Evolutionary conservation across 2,329 filamentous ascomycete genomes (phyloP).

Genomic region (Hypoxylon sp.): DNA sequence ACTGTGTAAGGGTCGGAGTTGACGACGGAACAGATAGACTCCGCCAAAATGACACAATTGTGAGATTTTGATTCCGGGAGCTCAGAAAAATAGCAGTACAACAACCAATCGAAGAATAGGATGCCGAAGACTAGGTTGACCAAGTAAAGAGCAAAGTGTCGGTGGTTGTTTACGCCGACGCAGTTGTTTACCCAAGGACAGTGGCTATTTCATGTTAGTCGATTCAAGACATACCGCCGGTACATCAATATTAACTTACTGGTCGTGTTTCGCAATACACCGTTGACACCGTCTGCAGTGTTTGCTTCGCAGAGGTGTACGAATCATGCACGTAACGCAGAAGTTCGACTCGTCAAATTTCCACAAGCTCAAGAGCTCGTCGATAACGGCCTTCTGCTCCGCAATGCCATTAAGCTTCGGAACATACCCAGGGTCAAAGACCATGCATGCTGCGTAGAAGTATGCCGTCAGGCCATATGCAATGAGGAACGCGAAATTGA

Average conservation of each 20-base stretch:
- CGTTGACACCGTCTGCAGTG: conserved; percentile 93
- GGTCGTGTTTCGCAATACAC: conserved; percentile 96
- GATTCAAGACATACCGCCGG: not conserved
- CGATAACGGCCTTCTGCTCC: conserved; percentile 90
- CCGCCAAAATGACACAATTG: conserved; percentile 82
- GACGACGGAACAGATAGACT: conserved; percentile 80
- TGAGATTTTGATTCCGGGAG: conserved; percentile 68
- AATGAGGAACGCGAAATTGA: conserved; percentile 81
- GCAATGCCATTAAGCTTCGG: conserved; percentile 91
- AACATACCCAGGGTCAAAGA: conserved; percentile 90
- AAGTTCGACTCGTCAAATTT: conserved; percentile 96
- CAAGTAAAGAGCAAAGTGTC: conserved; percentile 95
- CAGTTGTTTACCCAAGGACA: conserved; percentile 99
- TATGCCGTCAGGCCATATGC: conserved; percentile 79
- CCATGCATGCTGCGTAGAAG: conserved; percentile 90
- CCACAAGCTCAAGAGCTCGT: conserved; percentile 86
- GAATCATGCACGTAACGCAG: conserved; percentile 94
- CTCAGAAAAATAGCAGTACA: conserved; percentile 78
- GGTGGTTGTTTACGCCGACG: conserved; percentile 93
- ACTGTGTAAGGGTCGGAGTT: conserved; percentile 89
- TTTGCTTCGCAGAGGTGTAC: conserved; percentile 92
- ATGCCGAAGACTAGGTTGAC: conserved; percentile 83
- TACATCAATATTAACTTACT: conserved; percentile 72
- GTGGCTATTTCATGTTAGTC: conserved; percentile 71
- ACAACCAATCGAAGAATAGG: conserved; percentile 77